Evolutionary conservation across 306 rosid species (phyloP).

Genomic region (Castanea sativa): DNA sequence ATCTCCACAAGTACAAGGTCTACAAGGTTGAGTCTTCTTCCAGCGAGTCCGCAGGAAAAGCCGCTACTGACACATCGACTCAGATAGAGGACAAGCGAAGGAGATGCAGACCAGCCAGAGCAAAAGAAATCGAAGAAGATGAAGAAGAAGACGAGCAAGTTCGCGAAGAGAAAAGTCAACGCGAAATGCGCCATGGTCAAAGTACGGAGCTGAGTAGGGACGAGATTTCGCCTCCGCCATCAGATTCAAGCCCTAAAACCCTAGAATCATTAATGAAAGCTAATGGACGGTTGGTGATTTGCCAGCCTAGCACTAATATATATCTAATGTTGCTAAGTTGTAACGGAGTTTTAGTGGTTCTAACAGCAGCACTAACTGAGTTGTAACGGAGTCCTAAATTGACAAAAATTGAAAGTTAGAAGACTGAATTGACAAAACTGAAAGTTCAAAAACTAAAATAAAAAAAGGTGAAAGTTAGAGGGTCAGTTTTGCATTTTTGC

Average conservation of each 20-base stretch:
- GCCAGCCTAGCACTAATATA: conserved; percentile 1
- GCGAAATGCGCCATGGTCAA: conserved; percentile 28
- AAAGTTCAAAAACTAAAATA: no score
- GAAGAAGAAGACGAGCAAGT: conserved; percentile 16
- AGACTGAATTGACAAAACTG: no score
- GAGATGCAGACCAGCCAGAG: conserved; percentile 48
- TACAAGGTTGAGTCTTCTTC: conserved; percentile 67
- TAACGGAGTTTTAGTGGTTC: no score
- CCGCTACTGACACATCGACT: conserved; percentile 82
- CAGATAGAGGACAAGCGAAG: conserved; percentile 84
- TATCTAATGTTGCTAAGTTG: no score
- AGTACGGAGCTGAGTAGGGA: conserved; percentile 75
- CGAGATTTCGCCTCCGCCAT: conserved; percentile 96
- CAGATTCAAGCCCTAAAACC: conserved; percentile 64
- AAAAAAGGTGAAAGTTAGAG: no score
- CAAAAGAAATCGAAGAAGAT: conserved; percentile 13
- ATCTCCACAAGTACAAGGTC: conserved; percentile 79
- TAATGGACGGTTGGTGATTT: conserved; percentile 59
- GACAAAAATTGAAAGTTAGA: no score
- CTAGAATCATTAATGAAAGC: conserved; percentile 47
- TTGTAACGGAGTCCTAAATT: no score
- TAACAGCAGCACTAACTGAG: no score
- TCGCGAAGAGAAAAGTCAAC: conserved; percentile 8
- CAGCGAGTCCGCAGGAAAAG: conserved; percentile 59
- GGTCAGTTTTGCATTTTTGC: no score